Evolutionary conservation across 805 yeast genomes (phyloP).

Genomic region (Candida tibetensis): DNA sequence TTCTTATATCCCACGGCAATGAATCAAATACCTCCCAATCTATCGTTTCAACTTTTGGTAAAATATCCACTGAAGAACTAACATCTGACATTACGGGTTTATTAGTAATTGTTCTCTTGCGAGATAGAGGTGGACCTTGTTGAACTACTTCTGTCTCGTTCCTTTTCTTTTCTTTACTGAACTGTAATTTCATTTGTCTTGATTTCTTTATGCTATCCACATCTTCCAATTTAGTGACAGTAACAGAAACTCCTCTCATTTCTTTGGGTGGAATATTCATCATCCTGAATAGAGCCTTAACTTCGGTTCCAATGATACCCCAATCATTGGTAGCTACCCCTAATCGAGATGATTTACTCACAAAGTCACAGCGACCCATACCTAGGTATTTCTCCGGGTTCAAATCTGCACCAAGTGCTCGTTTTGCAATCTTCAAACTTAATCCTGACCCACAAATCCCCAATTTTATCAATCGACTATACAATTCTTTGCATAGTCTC

Average conservation of each 20-base stretch:
- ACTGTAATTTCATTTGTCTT: constrained; percentile 25
- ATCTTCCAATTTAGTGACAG: constrained; percentile 56
- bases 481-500: constrained; percentile 58
- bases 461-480: constrained; percentile 46
- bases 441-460: constrained; percentile 54
- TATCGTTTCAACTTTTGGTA: constrained; percentile 30
- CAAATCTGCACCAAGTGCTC: constrained; percentile 66
- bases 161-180: constrained; percentile 26
- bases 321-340: constrained; percentile 60
- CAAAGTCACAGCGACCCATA: constrained; percentile 72
- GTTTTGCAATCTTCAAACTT: constrained; percentile 60
- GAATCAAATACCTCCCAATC: constrained; percentile 64
- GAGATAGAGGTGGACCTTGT: constrained; percentile 12
- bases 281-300: constrained; percentile 53
- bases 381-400: constrained; percentile 81
- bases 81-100: not conserved
- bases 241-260: constrained; percentile 75
- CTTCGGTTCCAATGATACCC: constrained; percentile 60
- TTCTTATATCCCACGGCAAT: constrained; percentile 63
- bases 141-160: constrained; percentile 11
- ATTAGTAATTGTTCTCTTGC: constrained; percentile 6
- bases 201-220: constrained; percentile 13
- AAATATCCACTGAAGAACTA: too few species aligned
- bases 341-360: constrained; percentile 55
- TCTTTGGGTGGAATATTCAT: constrained; percentile 63